Conservation (phyloP, 2,329 filamentous ascomycete species). For the Penicillium palitans region DNA sequence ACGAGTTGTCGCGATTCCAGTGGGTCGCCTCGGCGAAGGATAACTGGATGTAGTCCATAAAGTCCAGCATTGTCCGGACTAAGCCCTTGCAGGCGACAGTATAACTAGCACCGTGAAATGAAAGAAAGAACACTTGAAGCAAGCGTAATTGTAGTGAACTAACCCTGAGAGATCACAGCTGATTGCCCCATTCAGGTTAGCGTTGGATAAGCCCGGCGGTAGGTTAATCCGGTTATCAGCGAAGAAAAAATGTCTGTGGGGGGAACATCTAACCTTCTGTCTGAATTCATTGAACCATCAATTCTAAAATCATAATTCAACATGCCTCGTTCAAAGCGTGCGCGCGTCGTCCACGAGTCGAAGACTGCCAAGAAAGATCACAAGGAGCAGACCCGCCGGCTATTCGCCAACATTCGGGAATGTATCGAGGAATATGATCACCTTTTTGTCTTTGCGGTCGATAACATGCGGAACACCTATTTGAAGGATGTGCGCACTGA, state of each 20-base stretch:
- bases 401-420: slow-evolving; percentile 86
- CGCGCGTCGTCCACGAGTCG: slow-evolving; percentile 84
- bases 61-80: slow-evolving; percentile 72
- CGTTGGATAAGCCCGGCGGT: slow-evolving; percentile 41
- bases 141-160: background rate
- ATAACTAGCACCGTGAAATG: background rate
- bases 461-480: slow-evolving; percentile 98
- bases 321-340: slow-evolving; percentile 97
- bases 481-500: slow-evolving; percentile 86
- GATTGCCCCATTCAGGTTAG: slow-evolving; percentile 36
- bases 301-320: slow-evolving; percentile 26
- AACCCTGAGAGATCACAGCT: slow-evolving; percentile 25
- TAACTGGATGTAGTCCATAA: slow-evolving; percentile 95
- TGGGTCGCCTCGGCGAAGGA: slow-evolving; percentile 83
- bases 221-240: slow-evolving; percentile 42
- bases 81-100: slow-evolving; percentile 3
- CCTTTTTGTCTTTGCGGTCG: slow-evolving; percentile 89
- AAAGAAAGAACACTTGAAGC: background rate
- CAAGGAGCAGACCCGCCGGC: slow-evolving; percentile 81
- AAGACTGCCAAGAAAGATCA: slow-evolving; percentile 89
- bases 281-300: slow-evolving; percentile 13
- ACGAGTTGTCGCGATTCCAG: slow-evolving; percentile 92
- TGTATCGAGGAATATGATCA: slow-evolving; percentile 81
- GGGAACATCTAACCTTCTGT: slow-evolving; percentile 25
- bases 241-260: slow-evolving; percentile 36